A percentile compares a stretch with the other conserved stretches of the same genome.
These are phyloP conservation scores for Leishmania tropica DNA, from an alignment of 208 protist species.

Conservation along the genomic window DNA sequence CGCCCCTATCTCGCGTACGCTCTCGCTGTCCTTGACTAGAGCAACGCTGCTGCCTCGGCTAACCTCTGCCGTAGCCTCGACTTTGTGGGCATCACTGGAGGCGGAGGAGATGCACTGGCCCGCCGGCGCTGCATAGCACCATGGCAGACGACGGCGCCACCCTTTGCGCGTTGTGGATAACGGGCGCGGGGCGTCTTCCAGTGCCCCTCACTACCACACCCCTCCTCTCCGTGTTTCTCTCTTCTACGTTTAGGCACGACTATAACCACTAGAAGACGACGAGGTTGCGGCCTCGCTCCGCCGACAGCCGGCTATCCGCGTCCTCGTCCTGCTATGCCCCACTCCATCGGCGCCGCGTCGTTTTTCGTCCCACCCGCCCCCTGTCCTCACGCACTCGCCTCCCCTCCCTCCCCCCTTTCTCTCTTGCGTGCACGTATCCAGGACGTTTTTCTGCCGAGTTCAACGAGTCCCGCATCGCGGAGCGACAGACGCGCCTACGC, in stretches of 20 bases:
- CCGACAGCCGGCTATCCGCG: not conserved
- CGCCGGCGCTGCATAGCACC: not conserved
- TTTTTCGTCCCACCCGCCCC: not conserved
- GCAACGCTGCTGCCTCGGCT: conserved; percentile 1
- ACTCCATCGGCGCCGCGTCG: not conserved
- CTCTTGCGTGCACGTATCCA: not conserved
- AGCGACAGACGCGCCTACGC: not conserved
- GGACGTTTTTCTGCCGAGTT: not conserved
- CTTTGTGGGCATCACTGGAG: conserved; percentile 28
- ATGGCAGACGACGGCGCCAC: not conserved
- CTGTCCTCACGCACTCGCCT: not conserved
- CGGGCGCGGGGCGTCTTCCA: not conserved
- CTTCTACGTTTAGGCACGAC: not conserved
- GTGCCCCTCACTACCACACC: not conserved
- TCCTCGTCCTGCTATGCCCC: not conserved
- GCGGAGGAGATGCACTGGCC: conserved; percentile 14
- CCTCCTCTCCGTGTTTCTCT: not conserved
- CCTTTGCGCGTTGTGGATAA: too few relatives aligned
- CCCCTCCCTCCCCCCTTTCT: not conserved
- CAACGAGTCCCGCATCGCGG: not conserved
- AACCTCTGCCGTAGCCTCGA: conserved; percentile 14
- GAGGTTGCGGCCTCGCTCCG: not conserved
- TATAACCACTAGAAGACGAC: not conserved
- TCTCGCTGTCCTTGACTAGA: not conserved
- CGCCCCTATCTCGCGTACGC: not conserved